These are phyloP conservation scores for Aspergillus bertholletiae DNA, from an alignment of 495 filamentous ascomycete species.

Conservation along the genomic window DNA sequence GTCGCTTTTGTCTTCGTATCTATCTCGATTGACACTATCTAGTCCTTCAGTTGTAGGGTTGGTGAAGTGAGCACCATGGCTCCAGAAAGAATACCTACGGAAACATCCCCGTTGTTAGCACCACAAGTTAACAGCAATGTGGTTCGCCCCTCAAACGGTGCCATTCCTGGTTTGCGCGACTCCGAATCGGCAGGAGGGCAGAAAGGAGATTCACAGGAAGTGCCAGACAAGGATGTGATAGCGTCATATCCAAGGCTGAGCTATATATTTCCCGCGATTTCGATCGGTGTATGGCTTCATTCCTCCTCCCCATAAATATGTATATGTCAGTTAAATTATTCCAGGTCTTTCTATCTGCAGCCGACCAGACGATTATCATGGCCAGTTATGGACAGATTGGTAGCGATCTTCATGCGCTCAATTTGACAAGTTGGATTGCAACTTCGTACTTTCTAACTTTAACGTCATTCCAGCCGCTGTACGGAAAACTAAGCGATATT, in stretches of 20 bases:
- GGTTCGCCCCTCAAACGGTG: constrained; percentile 21
- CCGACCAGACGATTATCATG: constrained; percentile 81
- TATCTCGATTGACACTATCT: not conserved
- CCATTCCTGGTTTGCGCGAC: constrained; percentile 21
- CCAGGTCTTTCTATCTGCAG: constrained; percentile 65
- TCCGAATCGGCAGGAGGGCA: constrained; percentile 16
- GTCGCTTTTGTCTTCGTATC: not conserved
- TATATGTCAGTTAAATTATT: constrained; percentile 2
- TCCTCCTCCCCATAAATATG: not conserved
- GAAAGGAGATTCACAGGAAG: constrained; percentile 3
- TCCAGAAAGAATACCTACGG: constrained; percentile 23
- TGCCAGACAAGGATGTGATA: constrained; percentile 25
- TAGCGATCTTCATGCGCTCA: constrained; percentile 72
- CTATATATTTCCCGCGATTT: constrained; percentile 49
- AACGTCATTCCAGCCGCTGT: constrained; percentile 75
- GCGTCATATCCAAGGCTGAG: constrained; percentile 33
- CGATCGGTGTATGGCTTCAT: constrained; percentile 44
- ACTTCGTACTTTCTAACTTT: constrained; percentile 74
- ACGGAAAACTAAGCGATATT: constrained; percentile 76
- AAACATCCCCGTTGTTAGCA: constrained; percentile 43
- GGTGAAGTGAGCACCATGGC: constrained; percentile 22
- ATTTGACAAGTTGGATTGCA: constrained; percentile 80
- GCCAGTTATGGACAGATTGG: constrained; percentile 78
- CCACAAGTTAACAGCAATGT: constrained; percentile 21
- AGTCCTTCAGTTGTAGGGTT: constrained; percentile 4